phyloP scores from a whole-genome alignment of 2,329 filamentous ascomycete genomes.

The Xylaria sp. region DNA sequence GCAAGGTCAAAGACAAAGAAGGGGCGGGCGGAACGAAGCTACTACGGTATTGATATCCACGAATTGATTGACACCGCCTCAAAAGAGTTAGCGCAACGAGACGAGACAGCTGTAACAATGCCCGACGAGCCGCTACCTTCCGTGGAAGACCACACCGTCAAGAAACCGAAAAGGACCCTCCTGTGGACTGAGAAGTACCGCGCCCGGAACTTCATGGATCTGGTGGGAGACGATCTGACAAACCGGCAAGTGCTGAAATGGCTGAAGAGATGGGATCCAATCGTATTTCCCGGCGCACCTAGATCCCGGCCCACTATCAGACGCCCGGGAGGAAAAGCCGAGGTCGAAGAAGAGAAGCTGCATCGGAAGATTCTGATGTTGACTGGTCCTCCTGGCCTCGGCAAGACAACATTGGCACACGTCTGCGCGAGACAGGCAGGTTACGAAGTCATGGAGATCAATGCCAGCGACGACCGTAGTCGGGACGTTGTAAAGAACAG shows the following conservation, averaged over 20 bases:
- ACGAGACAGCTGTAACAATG: constrained; percentile 39
- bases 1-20: constrained; percentile 72
- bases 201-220: constrained; percentile 87
- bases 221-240: constrained; percentile 93
- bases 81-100: constrained; percentile 61
- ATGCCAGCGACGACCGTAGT: constrained; percentile 95
- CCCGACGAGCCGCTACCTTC: constrained; percentile 54
- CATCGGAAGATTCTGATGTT: constrained; percentile 90
- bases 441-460: constrained; percentile 97
- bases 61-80: constrained; percentile 77
- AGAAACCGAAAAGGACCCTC: constrained; percentile 62
- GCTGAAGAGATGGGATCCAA: constrained; percentile 92
- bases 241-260: constrained; percentile 90
- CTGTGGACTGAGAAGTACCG: constrained; percentile 99
- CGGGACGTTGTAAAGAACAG: constrained; percentile 88
- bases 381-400: constrained; percentile 90
- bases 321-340: constrained; percentile 56
- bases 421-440: constrained; percentile 95
- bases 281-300: constrained; percentile 84
- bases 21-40: constrained; percentile 76
- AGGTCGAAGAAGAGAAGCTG: constrained; percentile 74
- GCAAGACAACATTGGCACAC: constrained; percentile 95
- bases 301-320: constrained; percentile 64
- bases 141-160: constrained; percentile 52
- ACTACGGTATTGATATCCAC: constrained; percentile 94